Base-by-base conservation (phyloP, 2,329 filamentous ascomycete species). In the Diaporthe longicolla region DNA sequence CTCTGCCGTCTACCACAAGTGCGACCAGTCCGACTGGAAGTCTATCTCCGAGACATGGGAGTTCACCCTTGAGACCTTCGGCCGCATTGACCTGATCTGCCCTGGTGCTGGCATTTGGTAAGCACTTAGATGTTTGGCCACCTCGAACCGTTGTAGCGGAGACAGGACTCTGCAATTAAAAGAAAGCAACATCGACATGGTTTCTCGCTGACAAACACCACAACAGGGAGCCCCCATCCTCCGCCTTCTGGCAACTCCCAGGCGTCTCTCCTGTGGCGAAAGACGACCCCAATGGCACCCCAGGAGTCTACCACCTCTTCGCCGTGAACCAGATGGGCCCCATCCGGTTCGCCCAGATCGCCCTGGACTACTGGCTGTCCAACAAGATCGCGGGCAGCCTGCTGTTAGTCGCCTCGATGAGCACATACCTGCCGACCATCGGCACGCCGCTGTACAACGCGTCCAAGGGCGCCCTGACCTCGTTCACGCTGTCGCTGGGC, bases 11-110 rank as follows among this genome's bases (percentile, higher is more conserved):
- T 71, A 61, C 37, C 72, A 79, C 43, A 45, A 74, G 52, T 76
- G 73, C 24, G 73, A 80, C 71, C 59, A 76, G 35, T 76, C 75
- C 1, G 68, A 76, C 19, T 82, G 81, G 55, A 76, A 57, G 76
- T 81, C 83, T 0, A 79, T 82, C 11, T 73, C 68, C 15, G 79
- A 77, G 2, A 76, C 69, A 29, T 78, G 71, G 66, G 55, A 73
- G 37, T 61, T 71, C 7, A 50, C 77, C 1, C 32, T 79, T 13
- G 57, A 73, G 63, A 73, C 66, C 1, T 79, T 78, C 35, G 77
- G 76, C 13, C 57, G 70, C 9, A 61, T 79, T 32, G 73, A 79
- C 55, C 54, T 78, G 19, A 24, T 78, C 8, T 71, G 75, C 74
- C 76, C 72, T 24, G 71, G 75, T 15, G 76, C 77, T 1, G 75